These are phyloP conservation scores for Cladosporium sp. DNA, from an alignment of 2,329 filamentous ascomycete genomes.

Conservation along the genomic window DNA sequence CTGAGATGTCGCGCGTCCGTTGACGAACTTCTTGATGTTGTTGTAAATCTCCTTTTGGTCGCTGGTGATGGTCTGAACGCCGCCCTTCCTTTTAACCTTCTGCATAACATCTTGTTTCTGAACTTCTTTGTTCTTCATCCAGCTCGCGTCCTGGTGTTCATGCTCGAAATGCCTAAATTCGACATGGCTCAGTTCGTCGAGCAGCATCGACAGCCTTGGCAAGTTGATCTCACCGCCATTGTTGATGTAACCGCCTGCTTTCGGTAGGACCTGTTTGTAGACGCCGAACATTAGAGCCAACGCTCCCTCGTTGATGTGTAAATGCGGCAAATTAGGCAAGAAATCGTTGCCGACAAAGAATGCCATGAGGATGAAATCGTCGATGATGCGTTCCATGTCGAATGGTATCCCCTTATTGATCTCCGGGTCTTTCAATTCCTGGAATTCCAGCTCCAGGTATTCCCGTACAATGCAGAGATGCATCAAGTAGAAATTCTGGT, in stretches of 20 bases:
- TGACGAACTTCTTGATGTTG: slow-evolving; percentile 78
- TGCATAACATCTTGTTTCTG: slow-evolving; percentile 67
- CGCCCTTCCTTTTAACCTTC: slow-evolving; percentile 58
- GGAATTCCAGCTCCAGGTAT: slow-evolving; percentile 95
- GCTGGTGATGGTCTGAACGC: slow-evolving; percentile 72
- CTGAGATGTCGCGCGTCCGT: slow-evolving; percentile 59
- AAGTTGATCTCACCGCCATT: slow-evolving; percentile 92
- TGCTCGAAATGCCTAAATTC: slow-evolving; percentile 92
- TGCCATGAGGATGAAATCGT: slow-evolving; percentile 99
- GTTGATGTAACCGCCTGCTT: slow-evolving; percentile 92
- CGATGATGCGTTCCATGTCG: slow-evolving; percentile 93
- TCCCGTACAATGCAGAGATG: slow-evolving; percentile 97
- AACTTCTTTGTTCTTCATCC: slow-evolving; percentile 85
- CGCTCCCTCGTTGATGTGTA: slow-evolving; percentile 98
- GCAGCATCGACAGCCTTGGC: slow-evolving; percentile 70
- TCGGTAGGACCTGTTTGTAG: slow-evolving; percentile 87
- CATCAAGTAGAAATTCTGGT: slow-evolving; percentile 97
- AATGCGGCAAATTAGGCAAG: slow-evolving; percentile 88
- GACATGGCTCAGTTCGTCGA: slow-evolving; percentile 82
- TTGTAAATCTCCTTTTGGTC: slow-evolving; percentile 80
- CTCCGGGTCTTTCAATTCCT: slow-evolving; percentile 77
- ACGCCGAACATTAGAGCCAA: slow-evolving; percentile 95
- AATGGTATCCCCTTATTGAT: slow-evolving; percentile 70
- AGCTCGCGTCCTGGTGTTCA: slow-evolving; percentile 83
- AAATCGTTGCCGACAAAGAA: slow-evolving; percentile 99